These are phyloP conservation scores for Nepenthes gracilis DNA, from an alignment of 148 eudicot genomes.

Conservation along the genomic window DNA sequence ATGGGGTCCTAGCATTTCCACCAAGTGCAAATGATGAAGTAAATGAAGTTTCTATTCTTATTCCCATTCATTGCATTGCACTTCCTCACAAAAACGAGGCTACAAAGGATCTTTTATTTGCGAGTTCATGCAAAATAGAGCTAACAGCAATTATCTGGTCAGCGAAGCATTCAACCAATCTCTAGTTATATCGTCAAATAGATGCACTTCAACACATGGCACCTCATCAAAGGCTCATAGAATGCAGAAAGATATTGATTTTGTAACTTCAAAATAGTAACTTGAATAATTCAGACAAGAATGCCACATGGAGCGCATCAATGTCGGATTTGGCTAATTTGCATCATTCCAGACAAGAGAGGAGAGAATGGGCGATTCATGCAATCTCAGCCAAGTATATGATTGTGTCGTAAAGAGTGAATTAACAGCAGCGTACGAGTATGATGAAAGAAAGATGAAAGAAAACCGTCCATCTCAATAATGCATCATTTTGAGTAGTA, in stretches of 20 bases:
- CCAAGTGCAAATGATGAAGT: no score
- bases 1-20: no score
- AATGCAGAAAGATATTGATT: constrained; percentile 1
- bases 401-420: not conserved
- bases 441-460: no score
- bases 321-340: constrained; percentile 41
- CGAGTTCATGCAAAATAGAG: not conserved
- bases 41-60: no score
- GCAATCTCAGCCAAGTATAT: not conserved
- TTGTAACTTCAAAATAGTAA: no score
- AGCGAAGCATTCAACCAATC: constrained; percentile 22
- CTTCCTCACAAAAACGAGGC: no score
- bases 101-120: no score
- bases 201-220: constrained; percentile 26
- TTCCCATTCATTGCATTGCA: no score
- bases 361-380: not conserved
- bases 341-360: constrained; percentile 31
- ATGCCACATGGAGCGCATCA: constrained; percentile 32
- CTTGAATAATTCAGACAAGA: not conserved
- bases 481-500: no score
- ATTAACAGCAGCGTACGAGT: no score
- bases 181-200: constrained; percentile 23
- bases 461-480: no score
- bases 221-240: constrained; percentile 9
- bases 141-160: constrained; percentile 23